Evolutionary conservation across 2,329 filamentous ascomycete species (phyloP), one percentile per base, ranked within the genome.

Genomic region (Meredithiella fracta): DNA sequence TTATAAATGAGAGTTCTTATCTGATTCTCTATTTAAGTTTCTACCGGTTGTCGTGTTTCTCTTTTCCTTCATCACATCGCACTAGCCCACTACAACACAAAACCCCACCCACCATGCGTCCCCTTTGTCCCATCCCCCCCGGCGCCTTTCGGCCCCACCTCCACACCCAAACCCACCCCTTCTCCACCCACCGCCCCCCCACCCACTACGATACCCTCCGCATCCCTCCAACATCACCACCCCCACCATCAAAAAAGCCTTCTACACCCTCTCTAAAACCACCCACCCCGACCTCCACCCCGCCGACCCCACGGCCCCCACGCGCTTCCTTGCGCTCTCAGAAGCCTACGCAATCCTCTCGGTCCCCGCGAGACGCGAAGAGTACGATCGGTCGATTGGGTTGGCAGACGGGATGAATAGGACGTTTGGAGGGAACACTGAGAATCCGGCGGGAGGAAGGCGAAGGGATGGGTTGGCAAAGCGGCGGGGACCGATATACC

Each of bases 211-310:
- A 91, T 63, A 81, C 83, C 42, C 76, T 98, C 53, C 78, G 83
- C 44, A 68, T 98, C n/a, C 70, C 78, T 0, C 73, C 76, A 44
- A 77, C 77, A 60, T 91, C 42, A 80, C 85, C 15, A 70, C 78
- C 1, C 72, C 74, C 7, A 87, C 95, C 54, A 90, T 97, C 60
- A 97, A 97, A 69, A 91, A 86, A 83, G 79, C 79, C 62, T 98
- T 96, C 78, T 97, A 96, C 75, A 70, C 77, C 59, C 85, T 97
- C 67, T 95, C 89, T 65, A 94, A 96, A 70, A 72, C 77, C 55
- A 84, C 95, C 75, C 92, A 98, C 69, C 92, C 92, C 1, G 92
- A 98, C 74, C 81, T 82, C 66, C 94, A 97, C 73, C 86, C 77
- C 59, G 66, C 77, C 62, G 84, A 95, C 68, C 84, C 86, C 3